These are phyloP conservation scores for Coelastrella sp. DNA, from an alignment of 139 green algal species.

Conservation along the genomic window DNA sequence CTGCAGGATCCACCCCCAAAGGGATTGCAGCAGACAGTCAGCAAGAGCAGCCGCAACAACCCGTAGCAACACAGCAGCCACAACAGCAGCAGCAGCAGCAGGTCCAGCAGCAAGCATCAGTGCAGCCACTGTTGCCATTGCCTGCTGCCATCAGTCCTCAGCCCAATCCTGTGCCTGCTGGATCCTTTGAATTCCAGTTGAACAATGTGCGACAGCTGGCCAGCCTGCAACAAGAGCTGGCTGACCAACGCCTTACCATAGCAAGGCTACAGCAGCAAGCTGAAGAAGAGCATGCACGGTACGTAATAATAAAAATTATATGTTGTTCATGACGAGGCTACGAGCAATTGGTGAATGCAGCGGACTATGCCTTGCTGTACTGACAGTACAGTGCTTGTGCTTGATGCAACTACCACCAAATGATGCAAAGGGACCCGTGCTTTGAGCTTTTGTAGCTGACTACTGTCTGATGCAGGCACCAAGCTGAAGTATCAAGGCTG, in stretches of 20 bases:
- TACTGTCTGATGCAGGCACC: conserved; percentile 50
- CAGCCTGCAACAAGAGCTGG: conserved; percentile 28
- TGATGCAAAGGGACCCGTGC: no score
- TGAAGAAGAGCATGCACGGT: conserved; percentile 30
- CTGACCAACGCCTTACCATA: conserved; percentile 7
- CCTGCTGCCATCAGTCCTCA: not conserved
- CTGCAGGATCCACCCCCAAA: not conserved
- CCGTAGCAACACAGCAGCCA: not conserved
- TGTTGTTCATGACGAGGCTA: no score
- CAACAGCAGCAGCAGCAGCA: conserved; percentile 18
- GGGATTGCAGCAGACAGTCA: not conserved
- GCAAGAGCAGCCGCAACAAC: conserved; percentile 20
- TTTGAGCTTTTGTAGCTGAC: no score
- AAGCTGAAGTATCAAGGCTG: conserved; percentile 33
- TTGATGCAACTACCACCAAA: no score
- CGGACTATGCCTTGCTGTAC: no score
- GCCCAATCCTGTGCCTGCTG: not conserved
- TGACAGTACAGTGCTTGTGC: no score
- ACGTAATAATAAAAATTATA: no score
- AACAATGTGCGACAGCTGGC: conserved; percentile 18
- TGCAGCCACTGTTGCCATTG: not conserved
- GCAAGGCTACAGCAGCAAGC: conserved; percentile 23
- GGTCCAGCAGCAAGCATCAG: conserved; percentile 1
- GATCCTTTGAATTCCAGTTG: conserved; percentile 19
- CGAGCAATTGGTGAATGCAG: no score